A percentile compares a stretch with the other conserved stretches of the same genome.
phyloP scores from a whole-genome alignment of 208 protist genomes.

The Acanthamoeba lenticulata region DNA sequence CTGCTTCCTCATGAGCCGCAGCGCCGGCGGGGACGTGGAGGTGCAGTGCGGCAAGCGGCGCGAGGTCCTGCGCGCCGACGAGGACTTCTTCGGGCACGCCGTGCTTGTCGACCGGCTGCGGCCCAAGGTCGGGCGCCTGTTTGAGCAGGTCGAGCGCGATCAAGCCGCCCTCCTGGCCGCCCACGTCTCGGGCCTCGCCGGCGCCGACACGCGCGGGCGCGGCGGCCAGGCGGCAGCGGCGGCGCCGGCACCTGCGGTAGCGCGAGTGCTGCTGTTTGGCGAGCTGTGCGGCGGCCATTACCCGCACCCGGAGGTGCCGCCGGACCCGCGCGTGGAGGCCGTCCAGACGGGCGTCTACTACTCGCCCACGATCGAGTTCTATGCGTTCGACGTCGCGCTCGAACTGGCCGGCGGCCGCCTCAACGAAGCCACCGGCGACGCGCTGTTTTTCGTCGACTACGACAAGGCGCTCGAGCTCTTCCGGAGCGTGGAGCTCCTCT shows the following conservation, averaged over 20 bases:
- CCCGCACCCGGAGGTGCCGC: background rate
- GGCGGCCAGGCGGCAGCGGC: background rate
- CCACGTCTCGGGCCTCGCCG: background rate
- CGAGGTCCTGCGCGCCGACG: background rate
- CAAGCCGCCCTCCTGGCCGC: background rate
- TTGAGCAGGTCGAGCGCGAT: background rate
- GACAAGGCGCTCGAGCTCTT: constrained; percentile 40
- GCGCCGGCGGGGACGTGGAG: background rate
- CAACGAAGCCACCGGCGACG: background rate
- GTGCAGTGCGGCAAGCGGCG: constrained; percentile 18
- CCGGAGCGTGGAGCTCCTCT: background rate
- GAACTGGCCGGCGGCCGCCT: background rate
- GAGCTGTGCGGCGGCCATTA: constrained; percentile 13
- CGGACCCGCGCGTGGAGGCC: background rate
- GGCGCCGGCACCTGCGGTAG: background rate
- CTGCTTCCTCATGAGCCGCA: constrained; percentile 1
- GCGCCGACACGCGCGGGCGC: background rate
- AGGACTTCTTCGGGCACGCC: constrained; percentile 38
- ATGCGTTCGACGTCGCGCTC: constrained; percentile 40
- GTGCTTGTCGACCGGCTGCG: background rate
- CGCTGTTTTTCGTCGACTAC: background rate
- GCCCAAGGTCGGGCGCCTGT: background rate
- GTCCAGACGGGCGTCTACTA: constrained; percentile 60
- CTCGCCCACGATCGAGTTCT: constrained; percentile 57
- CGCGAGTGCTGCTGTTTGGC: background rate